A percentile compares a stretch with the other conserved stretches of the same genome.
Evolutionary conservation across 208 protist species (phyloP).

Genomic region (Leishmania braziliensis): DNA sequence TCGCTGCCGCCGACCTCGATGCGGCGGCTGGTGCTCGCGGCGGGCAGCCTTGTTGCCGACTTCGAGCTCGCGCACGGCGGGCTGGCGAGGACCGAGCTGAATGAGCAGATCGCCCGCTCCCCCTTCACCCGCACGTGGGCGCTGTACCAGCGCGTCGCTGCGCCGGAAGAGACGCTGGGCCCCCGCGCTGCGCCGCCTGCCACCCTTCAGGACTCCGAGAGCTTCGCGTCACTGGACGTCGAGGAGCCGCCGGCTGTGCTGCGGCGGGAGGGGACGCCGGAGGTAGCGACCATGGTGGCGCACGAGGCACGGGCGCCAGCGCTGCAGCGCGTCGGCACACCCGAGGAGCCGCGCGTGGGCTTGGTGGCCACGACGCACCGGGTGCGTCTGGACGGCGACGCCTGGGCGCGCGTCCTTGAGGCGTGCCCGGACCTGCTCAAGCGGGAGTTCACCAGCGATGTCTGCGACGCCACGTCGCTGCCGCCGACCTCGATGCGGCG

Average conservation of each 20-base stretch:
- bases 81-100: no score
- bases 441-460: neutral
- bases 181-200: neutral
- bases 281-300: no score
- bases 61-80: no score
- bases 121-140: no score
- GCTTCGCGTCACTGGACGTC: constrained; percentile 21
- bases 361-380: constrained; percentile 3
- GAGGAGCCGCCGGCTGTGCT: neutral
- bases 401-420: no score
- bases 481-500: neutral
- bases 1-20: no score
- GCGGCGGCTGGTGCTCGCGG: no score
- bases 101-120: no score
- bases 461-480: neutral
- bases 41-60: no score
- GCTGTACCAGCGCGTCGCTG: no score
- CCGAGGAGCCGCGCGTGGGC: constrained; percentile 2
- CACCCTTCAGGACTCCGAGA: constrained; percentile 15
- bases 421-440: neutral
- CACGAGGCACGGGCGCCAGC: neutral
- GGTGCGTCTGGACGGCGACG: neutral
- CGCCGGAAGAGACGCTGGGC: neutral
- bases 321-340: neutral
- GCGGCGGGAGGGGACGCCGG: neutral